Evolutionary conservation across 2,329 filamentous ascomycete species (phyloP).

Genomic region (Diaporthe sp.): DNA sequence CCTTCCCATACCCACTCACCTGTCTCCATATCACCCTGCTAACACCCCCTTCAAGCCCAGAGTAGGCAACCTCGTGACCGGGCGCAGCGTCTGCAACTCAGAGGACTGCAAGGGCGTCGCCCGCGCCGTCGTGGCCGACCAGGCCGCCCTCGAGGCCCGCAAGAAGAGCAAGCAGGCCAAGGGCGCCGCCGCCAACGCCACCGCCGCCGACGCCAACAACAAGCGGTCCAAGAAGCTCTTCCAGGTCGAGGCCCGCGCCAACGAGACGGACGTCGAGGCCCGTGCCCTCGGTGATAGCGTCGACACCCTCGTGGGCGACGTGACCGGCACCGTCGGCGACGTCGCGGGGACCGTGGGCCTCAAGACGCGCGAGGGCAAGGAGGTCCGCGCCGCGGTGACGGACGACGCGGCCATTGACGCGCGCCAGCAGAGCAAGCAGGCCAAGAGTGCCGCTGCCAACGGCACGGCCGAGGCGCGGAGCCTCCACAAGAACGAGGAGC

Average conservation of each 20-base stretch:
- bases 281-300: background rate
- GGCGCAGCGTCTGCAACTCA: slow-evolving; percentile 6
- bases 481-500: background rate
- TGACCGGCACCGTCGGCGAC: background rate
- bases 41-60: background rate
- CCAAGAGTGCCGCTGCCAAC: background rate
- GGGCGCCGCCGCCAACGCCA: background rate
- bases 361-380: slow-evolving; percentile 13
- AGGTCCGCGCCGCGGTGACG: background rate
- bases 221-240: slow-evolving; percentile 12
- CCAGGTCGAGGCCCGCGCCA: background rate
- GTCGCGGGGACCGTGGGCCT: background rate
- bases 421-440: background rate
- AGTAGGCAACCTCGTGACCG: slow-evolving; percentile 8
- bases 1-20: background rate
- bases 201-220: background rate
- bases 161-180: background rate
- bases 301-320: background rate
- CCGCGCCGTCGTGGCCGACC: slow-evolving; percentile 12
- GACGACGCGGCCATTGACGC: background rate
- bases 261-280: background rate
- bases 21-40: background rate
- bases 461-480: background rate
- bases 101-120: slow-evolving; percentile 13
- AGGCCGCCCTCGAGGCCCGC: slow-evolving; percentile 12